Evolutionary conservation across 768 basidiomycete genomes (phyloP), one percentile per base, ranked within the genome.

Genomic region (Paxillus ammoniavirescens): DNA sequence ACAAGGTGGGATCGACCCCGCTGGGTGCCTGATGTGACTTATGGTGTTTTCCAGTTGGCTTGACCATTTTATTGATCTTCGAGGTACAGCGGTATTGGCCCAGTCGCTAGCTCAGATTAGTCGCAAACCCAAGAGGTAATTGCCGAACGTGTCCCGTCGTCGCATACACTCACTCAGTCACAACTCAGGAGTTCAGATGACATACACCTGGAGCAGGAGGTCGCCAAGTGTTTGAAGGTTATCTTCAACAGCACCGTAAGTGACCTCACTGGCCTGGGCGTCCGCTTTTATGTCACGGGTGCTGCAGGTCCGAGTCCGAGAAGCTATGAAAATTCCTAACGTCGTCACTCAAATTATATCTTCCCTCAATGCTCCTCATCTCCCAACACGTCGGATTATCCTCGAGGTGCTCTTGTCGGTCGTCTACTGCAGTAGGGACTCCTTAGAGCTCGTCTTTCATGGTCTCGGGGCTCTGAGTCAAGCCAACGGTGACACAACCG

Each of bases 1-100:
- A 72, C 94, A 50, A 82, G 81, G 91, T 95, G 67, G 55, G 81
- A 70, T 45, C 35, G 47, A 33, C 42, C 47, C 10, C 14, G 14
- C 42, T 40, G 13, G 36, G 14, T 47, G n/a, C 47, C 48, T 33
- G 2, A 42, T 38, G n/a, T 26, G 41, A 45, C 68, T 70, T 42
- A 69, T 50, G 18, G 48, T 53, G 28, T 46, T 49, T 31, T 54
- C 13, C 57, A 93, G 90, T 53, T 95, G 93, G 93, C 86, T 92
- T 63, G 78, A 80, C 42, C 76, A 79, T 44, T 95, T 95, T 64
- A 75, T 95, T 50, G 68, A 75, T 42, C 77, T 89, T 41, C 88
- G 84, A 60, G 93, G 93, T n/a, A 86, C 86, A 8, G 86, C 89
- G 50, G 93, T 93, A 21, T 78, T 96, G 47, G 88, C 87, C 17